Conservation (phyloP, 192 early-diverging fungal genomes). For the Cetraspora pellucida region DNA sequence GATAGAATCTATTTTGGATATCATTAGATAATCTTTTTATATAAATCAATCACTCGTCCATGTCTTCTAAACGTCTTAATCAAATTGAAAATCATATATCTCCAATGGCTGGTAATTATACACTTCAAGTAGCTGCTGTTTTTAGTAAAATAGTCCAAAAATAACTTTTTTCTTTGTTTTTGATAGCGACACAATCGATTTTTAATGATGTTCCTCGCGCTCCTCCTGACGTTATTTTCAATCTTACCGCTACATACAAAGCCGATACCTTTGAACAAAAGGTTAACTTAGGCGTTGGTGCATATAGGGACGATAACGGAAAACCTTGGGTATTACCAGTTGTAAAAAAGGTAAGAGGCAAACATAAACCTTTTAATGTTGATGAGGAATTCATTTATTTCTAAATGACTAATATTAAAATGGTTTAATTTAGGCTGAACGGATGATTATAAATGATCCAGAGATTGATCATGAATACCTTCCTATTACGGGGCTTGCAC, state of each 20-base stretch:
- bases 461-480: constrained; percentile 92
- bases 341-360: constrained; percentile 73
- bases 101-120: constrained; percentile 22
- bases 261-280: constrained; percentile 78
- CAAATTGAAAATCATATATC: constrained; percentile 16
- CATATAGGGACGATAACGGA: constrained; percentile 88
- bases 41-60: not conserved
- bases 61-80: not conserved
- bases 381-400: no score
- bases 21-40: constrained; percentile 12
- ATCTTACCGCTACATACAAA: constrained; percentile 81
- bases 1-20: no score
- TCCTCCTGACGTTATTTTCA: constrained; percentile 89
- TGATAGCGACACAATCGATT: constrained; percentile 41
- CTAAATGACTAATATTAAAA: not conserved
- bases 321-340: constrained; percentile 96
- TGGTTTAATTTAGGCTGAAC: constrained; percentile 66
- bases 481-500: constrained; percentile 78
- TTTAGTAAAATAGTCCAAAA: not conserved
- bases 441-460: constrained; percentile 67
- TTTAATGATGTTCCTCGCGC: constrained; percentile 61
- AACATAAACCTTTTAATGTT: no score
- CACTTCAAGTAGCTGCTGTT: not conserved
- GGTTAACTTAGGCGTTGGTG: constrained; percentile 95
- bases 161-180: not conserved